phyloP scores from a whole-genome alignment of 1,139 yeast species.

The Yarrowia galli region DNA sequence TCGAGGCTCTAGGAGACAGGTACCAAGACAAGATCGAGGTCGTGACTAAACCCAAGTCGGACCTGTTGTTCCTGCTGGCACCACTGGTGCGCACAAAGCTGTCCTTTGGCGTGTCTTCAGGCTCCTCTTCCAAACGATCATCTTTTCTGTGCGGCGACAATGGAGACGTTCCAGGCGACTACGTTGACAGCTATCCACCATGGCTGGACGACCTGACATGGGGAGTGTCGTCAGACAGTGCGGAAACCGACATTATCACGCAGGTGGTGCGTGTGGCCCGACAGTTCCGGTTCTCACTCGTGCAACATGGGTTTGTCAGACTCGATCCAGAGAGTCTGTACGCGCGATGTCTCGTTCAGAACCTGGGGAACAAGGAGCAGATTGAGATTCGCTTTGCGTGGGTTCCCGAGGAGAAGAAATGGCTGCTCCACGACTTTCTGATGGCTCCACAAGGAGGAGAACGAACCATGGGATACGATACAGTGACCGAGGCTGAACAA shows the following conservation, averaged over 20 bases:
- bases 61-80: constrained; percentile 26
- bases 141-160: constrained; percentile 8
- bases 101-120: constrained; percentile 17
- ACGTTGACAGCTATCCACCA: constrained; percentile 18
- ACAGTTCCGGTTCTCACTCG: constrained; percentile 16
- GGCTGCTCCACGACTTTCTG: constrained; percentile 37
- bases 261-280: constrained; percentile 5
- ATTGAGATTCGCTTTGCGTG: constrained; percentile 22
- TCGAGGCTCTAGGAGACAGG: constrained; percentile 33
- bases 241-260: constrained; percentile 2
- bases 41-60: constrained; percentile 34
- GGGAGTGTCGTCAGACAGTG: constrained; percentile 17
- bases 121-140: background rate
- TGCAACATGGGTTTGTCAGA: constrained; percentile 20
- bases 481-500: constrained; percentile 25
- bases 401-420: constrained; percentile 26
- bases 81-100: constrained; percentile 25
- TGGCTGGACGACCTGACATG: constrained; percentile 33
- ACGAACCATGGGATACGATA: constrained; percentile 9
- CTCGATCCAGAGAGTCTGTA: constrained; percentile 32
- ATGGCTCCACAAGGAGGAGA: constrained; percentile 6
- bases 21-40: constrained; percentile 29
- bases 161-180: constrained; percentile 21
- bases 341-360: constrained; percentile 31
- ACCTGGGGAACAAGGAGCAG: constrained; percentile 20